Evolutionary conservation across 192 early-diverging fungal species (phyloP).

Genomic region (Rhizophagus prolifer): DNA sequence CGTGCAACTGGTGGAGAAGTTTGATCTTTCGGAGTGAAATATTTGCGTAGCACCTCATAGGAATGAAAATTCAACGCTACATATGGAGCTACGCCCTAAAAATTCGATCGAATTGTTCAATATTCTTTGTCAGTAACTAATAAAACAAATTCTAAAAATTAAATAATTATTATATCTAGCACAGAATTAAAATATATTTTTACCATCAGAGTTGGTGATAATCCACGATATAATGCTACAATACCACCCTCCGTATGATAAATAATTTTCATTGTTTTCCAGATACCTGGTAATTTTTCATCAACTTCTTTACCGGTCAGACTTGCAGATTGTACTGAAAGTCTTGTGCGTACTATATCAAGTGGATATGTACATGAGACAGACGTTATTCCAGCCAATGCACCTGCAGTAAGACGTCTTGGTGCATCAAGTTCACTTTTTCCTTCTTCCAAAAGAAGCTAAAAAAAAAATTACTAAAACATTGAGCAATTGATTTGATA

Average conservation of each 20-base stretch:
- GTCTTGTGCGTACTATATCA: slow-evolving; percentile 76
- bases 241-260: slow-evolving; percentile 74
- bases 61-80: slow-evolving; percentile 82
- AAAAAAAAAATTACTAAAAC: background rate
- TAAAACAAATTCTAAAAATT: background rate
- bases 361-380: slow-evolving; percentile 78
- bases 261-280: slow-evolving; percentile 60
- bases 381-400: slow-evolving; percentile 73
- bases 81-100: slow-evolving; percentile 74
- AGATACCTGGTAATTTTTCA: slow-evolving; percentile 69
- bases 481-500: background rate
- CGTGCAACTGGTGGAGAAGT: slow-evolving; percentile 56
- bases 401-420: slow-evolving; percentile 69
- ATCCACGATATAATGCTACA: slow-evolving; percentile 68
- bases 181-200: background rate
- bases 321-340: slow-evolving; percentile 71
- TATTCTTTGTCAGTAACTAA: background rate
- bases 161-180: background rate
- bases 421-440: slow-evolving; percentile 70
- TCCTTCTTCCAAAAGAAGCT: slow-evolving; percentile 64
- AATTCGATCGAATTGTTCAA: background rate
- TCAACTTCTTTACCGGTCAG: slow-evolving; percentile 45
- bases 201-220: slow-evolving; percentile 68
- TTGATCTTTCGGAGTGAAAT: slow-evolving; percentile 63
- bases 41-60: slow-evolving; percentile 73